Base-by-base conservation (phyloP, 805 yeast species). In the Wickerhamiella domercqiae region DNA sequence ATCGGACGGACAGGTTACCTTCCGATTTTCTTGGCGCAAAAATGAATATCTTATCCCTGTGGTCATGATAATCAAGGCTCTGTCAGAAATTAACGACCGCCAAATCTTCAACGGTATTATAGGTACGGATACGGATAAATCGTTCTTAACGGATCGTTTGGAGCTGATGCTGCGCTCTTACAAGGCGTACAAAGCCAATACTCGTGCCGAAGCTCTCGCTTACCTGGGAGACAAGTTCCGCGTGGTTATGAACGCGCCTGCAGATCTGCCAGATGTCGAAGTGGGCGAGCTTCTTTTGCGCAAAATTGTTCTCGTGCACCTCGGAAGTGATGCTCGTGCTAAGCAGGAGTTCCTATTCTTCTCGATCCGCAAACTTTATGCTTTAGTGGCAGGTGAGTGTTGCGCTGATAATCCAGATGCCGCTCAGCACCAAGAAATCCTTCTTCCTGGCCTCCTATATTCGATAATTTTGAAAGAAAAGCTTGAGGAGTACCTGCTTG, bases 381-480 rank as follows among this genome's bases (percentile, higher is more conserved):
- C 97, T 0, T 68, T 90, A 46, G 97, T 87, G 32, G 95, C 95
- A 26, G 96, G 96, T 43, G 95, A 87, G 56, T 87, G 96, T 60
- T 66, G 86, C 37, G 87, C 95, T 14, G 98, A 90, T 60, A 90
- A 90, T 62, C 98, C 98, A 56, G 98, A 90, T 75, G 93, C 97
- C 35, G 82, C 95, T 7, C 98, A 90, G 67, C 96, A 90, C 67
- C 98, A 90, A 63, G 98, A 90, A 63, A 81, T 90, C 22, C 63
- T 90, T 45, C 68, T 90, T 40, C 97, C 97, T 46, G 98, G 98
- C 13, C 82, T 90, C 70, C 66, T 90, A 39, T 90, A 83, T 51
- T 96, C 96, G 48, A 86, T 86, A 94, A 87, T 90, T 47, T 60
- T 90, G 52, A 90, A 90, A 59, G 98, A 90, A 62, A 90, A 90